Conservation (phyloP, 805 yeast genomes). For the Wickerhamiella sorbophila region DNA sequence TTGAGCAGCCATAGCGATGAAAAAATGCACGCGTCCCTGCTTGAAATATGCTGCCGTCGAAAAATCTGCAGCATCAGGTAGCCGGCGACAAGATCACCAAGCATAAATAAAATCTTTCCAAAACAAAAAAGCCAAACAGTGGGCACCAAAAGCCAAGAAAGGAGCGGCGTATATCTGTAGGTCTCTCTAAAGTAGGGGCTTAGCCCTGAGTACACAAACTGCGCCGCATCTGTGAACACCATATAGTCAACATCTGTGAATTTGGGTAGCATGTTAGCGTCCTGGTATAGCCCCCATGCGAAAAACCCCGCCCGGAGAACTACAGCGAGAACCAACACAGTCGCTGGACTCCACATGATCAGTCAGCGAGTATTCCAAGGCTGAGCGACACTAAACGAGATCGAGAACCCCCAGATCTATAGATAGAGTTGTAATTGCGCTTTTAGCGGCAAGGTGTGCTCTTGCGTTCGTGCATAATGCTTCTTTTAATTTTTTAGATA, state of each 20-base stretch:
- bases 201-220: conserved; percentile 40
- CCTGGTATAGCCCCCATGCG: conserved; percentile 75
- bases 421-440: no score
- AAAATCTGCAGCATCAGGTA: conserved; percentile 35
- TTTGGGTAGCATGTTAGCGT: conserved; percentile 57
- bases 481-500: no score
- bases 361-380: no score
- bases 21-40: conserved; percentile 29
- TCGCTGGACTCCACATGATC: conserved; percentile 10
- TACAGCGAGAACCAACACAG: conserved; percentile 19
- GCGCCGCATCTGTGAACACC: conserved; percentile 88
- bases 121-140: conserved; percentile 41
- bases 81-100: conserved; percentile 76
- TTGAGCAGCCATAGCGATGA: conserved; percentile 72
- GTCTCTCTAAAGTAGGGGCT: conserved; percentile 82
- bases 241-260: conserved; percentile 91
- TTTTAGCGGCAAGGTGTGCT: no score
- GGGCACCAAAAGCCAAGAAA: conserved; percentile 74
- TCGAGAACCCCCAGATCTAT: no score
- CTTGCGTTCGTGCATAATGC: no score
- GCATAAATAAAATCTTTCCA: conserved; percentile 67
- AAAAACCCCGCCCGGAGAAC: conserved; percentile 45
- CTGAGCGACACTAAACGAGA: no score
- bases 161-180: conserved; percentile 81
- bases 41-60: conserved; percentile 20